These are phyloP conservation scores for Citrus unshiu DNA, from an alignment of 345 rosid species.

Conservation along the genomic window DNA sequence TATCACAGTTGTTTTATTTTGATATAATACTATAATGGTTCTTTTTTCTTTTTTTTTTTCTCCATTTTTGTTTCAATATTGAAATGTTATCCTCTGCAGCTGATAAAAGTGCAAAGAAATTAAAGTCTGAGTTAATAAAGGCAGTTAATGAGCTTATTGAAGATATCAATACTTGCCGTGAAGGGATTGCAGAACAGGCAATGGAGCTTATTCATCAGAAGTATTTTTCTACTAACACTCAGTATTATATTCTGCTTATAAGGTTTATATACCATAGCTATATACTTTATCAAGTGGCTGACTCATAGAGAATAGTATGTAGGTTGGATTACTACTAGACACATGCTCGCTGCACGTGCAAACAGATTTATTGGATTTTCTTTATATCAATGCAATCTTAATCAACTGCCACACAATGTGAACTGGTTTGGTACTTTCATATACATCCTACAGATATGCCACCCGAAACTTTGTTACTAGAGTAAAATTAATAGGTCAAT, in stretches of 20 bases:
- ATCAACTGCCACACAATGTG: neutral
- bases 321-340: neutral
- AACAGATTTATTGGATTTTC: neutral
- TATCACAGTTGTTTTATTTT: neutral
- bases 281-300: neutral
- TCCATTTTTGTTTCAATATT: neutral
- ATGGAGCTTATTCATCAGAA: constrained; percentile 65
- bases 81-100: constrained; percentile 23
- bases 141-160: constrained; percentile 55
- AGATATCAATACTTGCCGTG: constrained; percentile 53
- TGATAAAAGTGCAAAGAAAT: constrained; percentile 42
- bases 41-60: neutral
- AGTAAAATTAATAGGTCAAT: neutral
- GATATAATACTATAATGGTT: neutral
- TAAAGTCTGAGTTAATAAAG: constrained; percentile 53
- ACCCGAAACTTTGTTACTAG: neutral
- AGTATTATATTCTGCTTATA: neutral
- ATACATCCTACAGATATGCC: neutral
- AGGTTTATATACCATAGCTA: neutral
- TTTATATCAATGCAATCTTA: neutral
- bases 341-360: neutral
- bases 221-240: constrained; percentile 23
- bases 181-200: constrained; percentile 59
- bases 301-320: neutral
- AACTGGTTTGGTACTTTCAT: neutral